Conservation (phyloP, 441 rosid species). For the Macaranga tanarius region DNA sequence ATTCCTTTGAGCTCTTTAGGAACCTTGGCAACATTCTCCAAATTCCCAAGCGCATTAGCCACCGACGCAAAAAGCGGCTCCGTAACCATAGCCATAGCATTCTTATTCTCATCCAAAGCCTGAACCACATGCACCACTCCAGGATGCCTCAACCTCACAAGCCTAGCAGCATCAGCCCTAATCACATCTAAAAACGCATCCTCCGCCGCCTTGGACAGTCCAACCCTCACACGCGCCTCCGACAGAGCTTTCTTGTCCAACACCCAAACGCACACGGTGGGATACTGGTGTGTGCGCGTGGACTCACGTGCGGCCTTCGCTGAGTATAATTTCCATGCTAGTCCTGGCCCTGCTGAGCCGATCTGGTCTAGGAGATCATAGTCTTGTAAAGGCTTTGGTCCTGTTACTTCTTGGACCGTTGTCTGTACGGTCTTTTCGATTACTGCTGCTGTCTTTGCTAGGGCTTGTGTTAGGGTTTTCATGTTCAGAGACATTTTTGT, state of each 20-base stretch:
- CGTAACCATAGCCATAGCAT: conserved; percentile 95
- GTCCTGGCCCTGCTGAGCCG: conserved; percentile 93
- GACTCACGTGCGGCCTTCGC: conserved; percentile 75
- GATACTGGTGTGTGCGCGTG: conserved; percentile 75
- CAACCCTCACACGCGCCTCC: conserved; percentile 70
- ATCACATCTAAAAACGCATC: conserved; percentile 75
- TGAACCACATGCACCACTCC: conserved; percentile 97
- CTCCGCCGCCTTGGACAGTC: conserved; percentile 73
- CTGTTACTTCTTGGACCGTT: conserved; percentile 93
- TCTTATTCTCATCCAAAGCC: conserved; percentile 88
- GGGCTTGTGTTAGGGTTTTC: conserved; percentile 84
- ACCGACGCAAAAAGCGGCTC: conserved; percentile 89
- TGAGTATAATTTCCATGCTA: conserved; percentile 81
- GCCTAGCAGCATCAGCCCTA: conserved; percentile 71
- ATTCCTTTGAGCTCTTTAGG: conserved; percentile 80
- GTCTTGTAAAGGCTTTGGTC: conserved; percentile 90
- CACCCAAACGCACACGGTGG: conserved; percentile 87
- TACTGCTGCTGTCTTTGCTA: conserved; percentile 88
- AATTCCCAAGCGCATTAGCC: conserved; percentile 74
- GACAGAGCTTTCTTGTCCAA: conserved; percentile 78
- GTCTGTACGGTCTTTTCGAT: conserved; percentile 93
- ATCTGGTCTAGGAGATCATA: conserved; percentile 82
- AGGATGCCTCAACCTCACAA: conserved; percentile 87
- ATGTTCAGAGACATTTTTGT: conserved; percentile 70
- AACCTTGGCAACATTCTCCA: conserved; percentile 67